Percentiles rank a stretch among this genome's conserved stretches.
Evolutionary conservation across 1,139 yeast species (phyloP).

Genomic region (Meyerozyma sp.): DNA sequence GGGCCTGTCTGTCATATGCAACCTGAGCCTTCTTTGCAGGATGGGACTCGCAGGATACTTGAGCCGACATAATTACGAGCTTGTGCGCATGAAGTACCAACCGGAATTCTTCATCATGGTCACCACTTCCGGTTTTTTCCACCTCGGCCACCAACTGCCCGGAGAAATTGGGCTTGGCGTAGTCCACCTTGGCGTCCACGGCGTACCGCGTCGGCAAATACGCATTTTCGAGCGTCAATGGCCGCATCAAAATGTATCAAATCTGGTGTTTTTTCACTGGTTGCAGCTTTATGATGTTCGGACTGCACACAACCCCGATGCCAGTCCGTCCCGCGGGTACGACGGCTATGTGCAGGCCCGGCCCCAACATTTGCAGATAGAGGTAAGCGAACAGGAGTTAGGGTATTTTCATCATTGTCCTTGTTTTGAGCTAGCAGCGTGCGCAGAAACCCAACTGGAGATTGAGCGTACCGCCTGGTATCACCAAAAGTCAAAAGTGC

Average conservation of each 20-base stretch:
- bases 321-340: background rate
- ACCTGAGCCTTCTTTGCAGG: constrained; percentile 18
- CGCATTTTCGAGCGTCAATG: constrained; percentile 23
- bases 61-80: constrained; percentile 29
- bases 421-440: background rate
- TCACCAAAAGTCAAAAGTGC: too few species aligned
- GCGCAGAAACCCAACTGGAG: too few species aligned
- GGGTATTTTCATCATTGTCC: background rate
- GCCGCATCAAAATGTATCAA: constrained; percentile 3
- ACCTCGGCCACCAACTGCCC: constrained; percentile 30
- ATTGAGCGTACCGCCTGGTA: too few species aligned
- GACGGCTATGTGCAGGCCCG: background rate
- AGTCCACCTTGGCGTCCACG: constrained; percentile 37
- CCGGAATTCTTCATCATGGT: constrained; percentile 8
- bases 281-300: background rate
- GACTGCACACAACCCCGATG: background rate
- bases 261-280: background rate
- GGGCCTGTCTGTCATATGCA: constrained; percentile 31
- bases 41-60: constrained; percentile 10
- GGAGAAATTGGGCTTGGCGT: constrained; percentile 50
- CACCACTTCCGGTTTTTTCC: constrained; percentile 2
- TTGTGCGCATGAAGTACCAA: constrained; percentile 39
- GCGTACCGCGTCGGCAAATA: constrained; percentile 41
- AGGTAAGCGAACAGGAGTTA: background rate
- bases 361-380: constrained; percentile 1